Percentiles rank a stretch among this genome's conserved stretches.
These are phyloP conservation scores for Penicillium coffeae DNA, from an alignment of 495 filamentous ascomycete genomes.

Conservation along the genomic window DNA sequence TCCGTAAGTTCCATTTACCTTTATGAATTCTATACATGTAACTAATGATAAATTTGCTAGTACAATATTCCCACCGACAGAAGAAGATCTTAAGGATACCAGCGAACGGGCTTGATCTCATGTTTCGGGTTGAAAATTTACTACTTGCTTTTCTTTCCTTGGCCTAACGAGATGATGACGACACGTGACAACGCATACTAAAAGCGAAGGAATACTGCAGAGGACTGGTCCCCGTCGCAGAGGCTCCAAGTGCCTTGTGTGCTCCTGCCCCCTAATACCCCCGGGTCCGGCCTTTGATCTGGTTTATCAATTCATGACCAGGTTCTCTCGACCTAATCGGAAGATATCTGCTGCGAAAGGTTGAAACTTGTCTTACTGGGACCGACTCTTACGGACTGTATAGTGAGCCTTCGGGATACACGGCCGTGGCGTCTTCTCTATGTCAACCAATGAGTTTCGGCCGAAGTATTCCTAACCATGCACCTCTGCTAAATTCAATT, in stretches of 20 bases:
- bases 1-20: slow-evolving; percentile 57
- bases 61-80: slow-evolving; percentile 10
- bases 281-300: not conserved
- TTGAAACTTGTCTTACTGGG: not conserved
- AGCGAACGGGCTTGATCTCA: not conserved
- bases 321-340: not conserved
- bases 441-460: not conserved
- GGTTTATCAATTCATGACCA: not conserved
- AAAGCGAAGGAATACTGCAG: not conserved
- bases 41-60: no score
- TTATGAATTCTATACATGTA: not conserved
- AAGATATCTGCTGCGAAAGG: not conserved
- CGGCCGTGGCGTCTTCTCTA: not conserved
- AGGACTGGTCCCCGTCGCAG: not conserved
- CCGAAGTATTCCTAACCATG: not conserved
- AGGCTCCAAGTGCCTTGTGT: not conserved
- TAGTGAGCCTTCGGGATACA: not conserved
- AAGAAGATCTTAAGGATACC: not conserved
- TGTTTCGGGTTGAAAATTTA: not conserved
- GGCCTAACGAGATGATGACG: slow-evolving; percentile 5
- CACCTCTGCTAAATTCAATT: no score
- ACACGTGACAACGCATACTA: slow-evolving; percentile 5
- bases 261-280: not conserved
- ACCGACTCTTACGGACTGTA: not conserved
- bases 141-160: not conserved